Percentiles rank a stretch among this genome's conserved stretches.
Evolutionary conservation across 768 basidiomycete species (phyloP).

Genomic region (Leccinum rimulosum): DNA sequence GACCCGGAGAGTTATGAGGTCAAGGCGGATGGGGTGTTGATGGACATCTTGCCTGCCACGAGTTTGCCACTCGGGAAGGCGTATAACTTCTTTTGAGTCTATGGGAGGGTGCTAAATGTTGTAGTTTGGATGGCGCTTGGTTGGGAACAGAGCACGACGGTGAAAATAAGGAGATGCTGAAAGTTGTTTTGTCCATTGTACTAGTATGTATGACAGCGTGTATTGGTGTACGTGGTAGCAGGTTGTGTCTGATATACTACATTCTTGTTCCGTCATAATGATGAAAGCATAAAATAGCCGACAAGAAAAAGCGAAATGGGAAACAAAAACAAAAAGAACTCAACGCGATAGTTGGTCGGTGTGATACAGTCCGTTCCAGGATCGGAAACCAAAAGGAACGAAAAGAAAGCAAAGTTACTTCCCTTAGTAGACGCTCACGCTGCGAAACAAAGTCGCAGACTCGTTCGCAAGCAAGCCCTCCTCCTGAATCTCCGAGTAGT

Average conservation of each 20-base stretch:
- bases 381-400: not conserved
- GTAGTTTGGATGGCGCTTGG: not conserved
- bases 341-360: not conserved
- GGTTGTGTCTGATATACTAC: conserved; percentile 10
- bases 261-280: conserved; percentile 15
- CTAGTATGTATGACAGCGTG: conserved; percentile 2
- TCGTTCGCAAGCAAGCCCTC: conserved; percentile 18
- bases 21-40: conserved; percentile 68
- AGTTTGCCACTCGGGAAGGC: conserved; percentile 62
- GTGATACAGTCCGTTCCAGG: not conserved
- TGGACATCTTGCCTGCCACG: conserved; percentile 73
- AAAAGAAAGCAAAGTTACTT: not conserved
- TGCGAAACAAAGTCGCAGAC: conserved; percentile 19
- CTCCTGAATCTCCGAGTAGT: conserved; percentile 15
- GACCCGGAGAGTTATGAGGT: conserved; percentile 94
- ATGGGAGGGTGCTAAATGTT: conserved; percentile 11
- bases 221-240: not conserved
- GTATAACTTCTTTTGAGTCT: conserved; percentile 76
- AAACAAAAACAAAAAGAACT: not conserved
- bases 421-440: conserved; percentile 23
- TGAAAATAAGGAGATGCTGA: not conserved
- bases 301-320: not conserved
- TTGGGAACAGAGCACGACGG: not conserved
- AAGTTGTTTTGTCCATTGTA: conserved; percentile 3
- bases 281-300: conserved; percentile 21